Evolutionary conservation across 2,329 filamentous ascomycete species (phyloP).

Genomic region (Alternaria arbusti): DNA sequence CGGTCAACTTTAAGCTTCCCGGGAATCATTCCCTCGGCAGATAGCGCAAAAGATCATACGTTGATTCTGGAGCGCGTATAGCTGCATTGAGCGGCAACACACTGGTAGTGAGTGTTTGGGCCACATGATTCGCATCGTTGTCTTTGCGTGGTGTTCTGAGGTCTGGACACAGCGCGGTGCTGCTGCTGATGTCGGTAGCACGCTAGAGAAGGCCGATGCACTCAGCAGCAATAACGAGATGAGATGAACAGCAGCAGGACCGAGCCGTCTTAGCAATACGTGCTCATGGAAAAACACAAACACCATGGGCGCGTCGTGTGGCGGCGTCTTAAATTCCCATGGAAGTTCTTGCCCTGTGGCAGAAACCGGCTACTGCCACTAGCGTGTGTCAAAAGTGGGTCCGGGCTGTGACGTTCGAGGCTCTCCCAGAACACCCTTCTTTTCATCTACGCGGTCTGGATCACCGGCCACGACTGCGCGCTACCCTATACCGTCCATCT

Average conservation of each 20-base stretch:
- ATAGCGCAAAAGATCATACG: neutral
- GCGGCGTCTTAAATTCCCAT: neutral
- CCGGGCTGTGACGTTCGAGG: slow-evolving; percentile 12
- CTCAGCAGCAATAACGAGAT: neutral
- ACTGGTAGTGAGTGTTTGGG: neutral
- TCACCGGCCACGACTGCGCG: slow-evolving; percentile 20
- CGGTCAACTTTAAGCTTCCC: neutral
- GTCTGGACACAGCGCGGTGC: neutral
- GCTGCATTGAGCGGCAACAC: slow-evolving; percentile 1
- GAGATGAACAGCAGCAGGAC: neutral
- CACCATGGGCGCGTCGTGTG: neutral
- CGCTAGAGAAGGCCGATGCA: neutral
- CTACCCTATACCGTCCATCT: slow-evolving; percentile 11
- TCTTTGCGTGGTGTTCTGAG: neutral
- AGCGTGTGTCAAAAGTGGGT: slow-evolving; percentile 5
- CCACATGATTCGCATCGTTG: neutral
- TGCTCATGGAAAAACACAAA: neutral
- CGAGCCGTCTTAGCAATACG: neutral
- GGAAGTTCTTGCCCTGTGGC: neutral
- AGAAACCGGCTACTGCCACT: slow-evolving; percentile 7
- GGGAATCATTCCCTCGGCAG: neutral
- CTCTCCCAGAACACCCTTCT: slow-evolving; percentile 18
- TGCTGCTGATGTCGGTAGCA: neutral
- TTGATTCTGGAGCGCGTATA: neutral
- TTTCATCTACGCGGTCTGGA: slow-evolving; percentile 19